A percentile compares a stretch with the other conserved stretches of the same genome.
These are phyloP conservation scores for Amanita polypyramis DNA, from an alignment of 768 basidiomycete species.

Conservation along the genomic window DNA sequence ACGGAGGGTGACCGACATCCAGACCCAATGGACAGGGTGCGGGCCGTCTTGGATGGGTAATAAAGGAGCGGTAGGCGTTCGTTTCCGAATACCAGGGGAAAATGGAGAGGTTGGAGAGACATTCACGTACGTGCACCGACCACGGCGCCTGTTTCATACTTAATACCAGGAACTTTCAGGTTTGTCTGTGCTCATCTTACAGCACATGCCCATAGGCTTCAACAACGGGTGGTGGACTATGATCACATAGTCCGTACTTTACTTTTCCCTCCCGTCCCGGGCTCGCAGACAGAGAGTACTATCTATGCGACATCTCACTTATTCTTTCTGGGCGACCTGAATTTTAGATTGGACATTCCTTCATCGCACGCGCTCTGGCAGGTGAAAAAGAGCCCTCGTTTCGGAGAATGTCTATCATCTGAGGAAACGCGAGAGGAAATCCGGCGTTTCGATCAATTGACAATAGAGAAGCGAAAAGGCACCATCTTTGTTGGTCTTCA, in stretches of 20 bases:
- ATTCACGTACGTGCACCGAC: constrained; percentile 58
- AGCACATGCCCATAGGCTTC: constrained; percentile 60
- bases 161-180: constrained; percentile 25
- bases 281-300: constrained; percentile 34
- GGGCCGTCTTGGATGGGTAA: constrained; percentile 81
- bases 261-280: constrained; percentile 53
- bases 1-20: constrained; percentile 48
- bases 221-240: constrained; percentile 66
- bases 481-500: constrained; percentile 60
- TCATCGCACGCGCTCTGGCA: constrained; percentile 35
- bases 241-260: constrained; percentile 71
- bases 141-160: not conserved
- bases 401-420: constrained; percentile 33
- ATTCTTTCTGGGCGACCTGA: constrained; percentile 90
- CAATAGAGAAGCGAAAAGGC: constrained; percentile 50
- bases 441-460: constrained; percentile 67
- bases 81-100: constrained; percentile 59
- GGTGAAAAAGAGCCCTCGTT: constrained; percentile 20
- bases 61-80: constrained; percentile 87
- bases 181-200: constrained; percentile 92
- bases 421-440: constrained; percentile 46
- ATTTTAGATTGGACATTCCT: constrained; percentile 75
- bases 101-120: constrained; percentile 57
- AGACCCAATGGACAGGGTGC: constrained; percentile 67
- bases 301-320: constrained; percentile 84